These are phyloP conservation scores for Spergularia azorica DNA, from an alignment of 179 eudicot species.

Conservation along the genomic window DNA sequence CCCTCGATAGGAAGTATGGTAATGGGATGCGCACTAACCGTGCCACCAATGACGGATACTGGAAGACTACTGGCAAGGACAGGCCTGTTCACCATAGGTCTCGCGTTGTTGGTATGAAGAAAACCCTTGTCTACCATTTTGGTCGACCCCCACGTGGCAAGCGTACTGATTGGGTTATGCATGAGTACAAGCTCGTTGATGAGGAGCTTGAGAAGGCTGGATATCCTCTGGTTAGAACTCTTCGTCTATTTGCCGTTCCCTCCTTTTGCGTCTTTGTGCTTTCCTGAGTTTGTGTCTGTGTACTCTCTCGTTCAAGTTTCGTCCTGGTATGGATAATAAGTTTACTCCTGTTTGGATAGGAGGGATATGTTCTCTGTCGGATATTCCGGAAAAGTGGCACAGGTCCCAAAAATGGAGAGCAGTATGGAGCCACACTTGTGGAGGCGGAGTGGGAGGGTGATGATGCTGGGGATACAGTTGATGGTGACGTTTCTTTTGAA, in stretches of 20 bases:
- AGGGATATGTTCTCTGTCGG: slow-evolving; percentile 85
- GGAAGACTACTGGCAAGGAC: slow-evolving; percentile 98
- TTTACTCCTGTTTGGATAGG: slow-evolving; percentile 49
- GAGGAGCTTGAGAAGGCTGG: slow-evolving; percentile 71
- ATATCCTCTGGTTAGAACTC: slow-evolving; percentile 58
- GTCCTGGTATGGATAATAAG: not conserved
- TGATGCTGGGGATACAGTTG: slow-evolving; percentile 24
- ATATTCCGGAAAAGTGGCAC: slow-evolving; percentile 94
- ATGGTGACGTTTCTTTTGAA: slow-evolving; percentile 41
- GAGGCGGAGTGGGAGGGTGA: slow-evolving; percentile 94
- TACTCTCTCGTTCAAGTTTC: not conserved
- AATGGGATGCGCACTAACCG: slow-evolving; percentile 94
- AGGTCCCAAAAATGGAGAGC: slow-evolving; percentile 91
- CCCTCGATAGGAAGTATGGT: slow-evolving; percentile 85
- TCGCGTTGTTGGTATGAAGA: slow-evolving; percentile 88
- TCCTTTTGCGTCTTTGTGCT: not conserved
- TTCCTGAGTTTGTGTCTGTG: not conserved
- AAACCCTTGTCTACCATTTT: slow-evolving; percentile 91
- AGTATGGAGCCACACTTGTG: slow-evolving; percentile 82
- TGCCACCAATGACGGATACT: slow-evolving; percentile 86
- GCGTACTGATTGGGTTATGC: slow-evolving; percentile 99
- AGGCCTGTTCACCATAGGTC: slow-evolving; percentile 65
- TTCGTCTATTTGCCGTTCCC: not conserved
- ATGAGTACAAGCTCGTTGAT: slow-evolving; percentile 82
- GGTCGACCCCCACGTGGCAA: slow-evolving; percentile 97